phyloP scores from a whole-genome alignment of 768 basidiomycete genomes.

The Rhizopogon roseolus region DNA sequence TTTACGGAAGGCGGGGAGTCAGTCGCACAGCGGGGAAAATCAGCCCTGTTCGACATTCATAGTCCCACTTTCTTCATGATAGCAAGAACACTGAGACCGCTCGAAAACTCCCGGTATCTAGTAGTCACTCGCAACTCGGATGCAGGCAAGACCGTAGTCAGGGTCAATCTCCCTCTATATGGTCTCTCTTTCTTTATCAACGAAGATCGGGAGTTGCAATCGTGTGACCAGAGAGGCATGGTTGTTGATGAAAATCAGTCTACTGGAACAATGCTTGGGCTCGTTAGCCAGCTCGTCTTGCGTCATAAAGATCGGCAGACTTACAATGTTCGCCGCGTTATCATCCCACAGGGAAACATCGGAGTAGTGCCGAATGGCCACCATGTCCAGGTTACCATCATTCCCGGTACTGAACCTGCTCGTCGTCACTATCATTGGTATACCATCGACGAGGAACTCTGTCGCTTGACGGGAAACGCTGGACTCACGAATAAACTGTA shows the following conservation, averaged over 20 bases:
- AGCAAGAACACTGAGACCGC: constrained; percentile 4
- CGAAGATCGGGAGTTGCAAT: constrained; percentile 25
- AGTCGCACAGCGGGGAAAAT: background rate
- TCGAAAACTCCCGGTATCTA: constrained; percentile 12
- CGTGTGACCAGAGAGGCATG: constrained; percentile 31
- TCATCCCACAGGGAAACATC: constrained; percentile 6
- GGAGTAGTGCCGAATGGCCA: background rate
- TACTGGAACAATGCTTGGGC: constrained; percentile 36
- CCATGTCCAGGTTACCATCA: background rate
- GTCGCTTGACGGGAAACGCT: constrained; percentile 18
- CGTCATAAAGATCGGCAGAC: constrained; percentile 14
- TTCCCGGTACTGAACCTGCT: background rate
- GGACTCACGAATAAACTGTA: constrained; percentile 22
- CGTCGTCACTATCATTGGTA: constrained; percentile 16
- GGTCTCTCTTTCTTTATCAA: constrained; percentile 33
- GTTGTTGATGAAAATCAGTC: constrained; percentile 33
- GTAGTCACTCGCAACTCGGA: constrained; percentile 7
- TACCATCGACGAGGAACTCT: constrained; percentile 17
- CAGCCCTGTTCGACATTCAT: constrained; percentile 11
- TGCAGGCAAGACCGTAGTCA: constrained; percentile 9
- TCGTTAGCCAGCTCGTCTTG: constrained; percentile 31
- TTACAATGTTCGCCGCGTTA: constrained; percentile 3
- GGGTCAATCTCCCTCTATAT: constrained; percentile 29
- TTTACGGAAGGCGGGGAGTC: background rate
- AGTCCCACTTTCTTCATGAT: constrained; percentile 17